Evolutionary conservation across 1,139 yeast genomes (phyloP), one percentile per base, ranked within the genome.

Genomic region (Hyphopichia wangnamkhiaoensis): DNA sequence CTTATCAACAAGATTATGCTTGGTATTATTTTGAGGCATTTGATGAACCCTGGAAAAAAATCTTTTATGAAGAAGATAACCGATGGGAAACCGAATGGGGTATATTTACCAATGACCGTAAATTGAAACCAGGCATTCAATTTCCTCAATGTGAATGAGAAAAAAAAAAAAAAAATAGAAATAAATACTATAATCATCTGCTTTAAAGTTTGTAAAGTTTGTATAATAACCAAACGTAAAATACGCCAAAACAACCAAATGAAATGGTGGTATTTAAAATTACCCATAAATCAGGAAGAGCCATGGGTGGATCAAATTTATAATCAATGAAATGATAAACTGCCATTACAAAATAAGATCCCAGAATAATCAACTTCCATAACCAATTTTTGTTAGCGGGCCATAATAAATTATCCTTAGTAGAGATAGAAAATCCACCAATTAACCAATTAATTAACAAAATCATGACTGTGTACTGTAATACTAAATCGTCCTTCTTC

Each of bases 281-380:
- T 0, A 87, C 87, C 91, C 94, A 89, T 14, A 93, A 53, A 59
- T 94, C 98, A 3, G 98, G 97, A 48, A 80, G 82, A 32, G 60
- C 57, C 1, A 52, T 43, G 1, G 94, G 93, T 2, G 94, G 82
- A 2, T 47, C 54, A 6, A 74, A 47, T 20, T 61, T 51, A 34
- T 61, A 58, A 46, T 90, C 96, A 9, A 79, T 56, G 0, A 72
- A 41, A 50, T 85, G 93, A 31, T 82, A 66, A 0, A 53, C 56
- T 1, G 68, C 54, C 55, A 84, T 77, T 1, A 72, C 76, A 2
- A 74, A 40, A 53, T 91, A 91, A 2, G 93, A 80, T 1, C 70
- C 57, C 24, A 74, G 56, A 33, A 86, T 83, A 2, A 82, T 66
- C 1, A 76, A 41, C 37, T 69, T 76, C 84, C 89, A 81, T 32